Base-by-base conservation (phyloP, 495 filamentous ascomycete species). In the Hypoxylon trugodes region DNA sequence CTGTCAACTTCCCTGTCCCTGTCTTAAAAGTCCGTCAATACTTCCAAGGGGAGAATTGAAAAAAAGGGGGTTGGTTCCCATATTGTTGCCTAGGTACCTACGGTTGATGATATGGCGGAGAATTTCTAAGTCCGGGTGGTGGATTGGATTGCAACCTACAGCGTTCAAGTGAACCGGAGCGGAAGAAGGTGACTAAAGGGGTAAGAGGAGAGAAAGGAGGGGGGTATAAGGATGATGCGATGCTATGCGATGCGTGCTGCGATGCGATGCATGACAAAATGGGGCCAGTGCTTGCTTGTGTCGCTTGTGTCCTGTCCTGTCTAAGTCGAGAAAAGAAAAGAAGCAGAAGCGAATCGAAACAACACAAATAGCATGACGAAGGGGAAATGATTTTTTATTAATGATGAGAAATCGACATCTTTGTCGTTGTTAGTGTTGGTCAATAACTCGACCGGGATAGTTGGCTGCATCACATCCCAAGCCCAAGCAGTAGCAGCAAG, bases 391-490 rank as follows among this genome's bases (percentile, higher is more conserved):
- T n/a, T n/a, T n/a, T n/a, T n/a, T n/a, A n/a, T n/a, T n/a, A n/a
- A n/a, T n/a, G n/a, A n/a, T n/a, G n/a, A 40, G 21, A 22, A 38
- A 30, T 40, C 12, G 26, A 41, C 40, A 66, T 56, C 62, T 60
- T 60, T 61, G 36, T 60, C 33, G 45, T 48, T 47, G 43, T 45
- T 45, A n/a, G n/a, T 59, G 36, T 63, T 33, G 65, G 48, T n/a
- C n/a, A n/a, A n/a, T n/a, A n/a, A n/a, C n/a, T n/a, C n/a, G n/a
- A n/a, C n/a, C n/a, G n/a, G n/a, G n/a, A n/a, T n/a, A n/a, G 65
- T 68, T 49, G 53, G 65, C 54, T 64, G 65, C 59, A 63, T 55
- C 45, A 24, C n/a, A n/a, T n/a, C n/a, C n/a, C n/a, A n/a, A n/a
- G n/a, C n/a, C n/a, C n/a, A n/a, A n/a, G n/a, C n/a, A n/a, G n/a